phyloP scores from a whole-genome alignment of 768 basidiomycete species.

The Auricularia cornea region DNA sequence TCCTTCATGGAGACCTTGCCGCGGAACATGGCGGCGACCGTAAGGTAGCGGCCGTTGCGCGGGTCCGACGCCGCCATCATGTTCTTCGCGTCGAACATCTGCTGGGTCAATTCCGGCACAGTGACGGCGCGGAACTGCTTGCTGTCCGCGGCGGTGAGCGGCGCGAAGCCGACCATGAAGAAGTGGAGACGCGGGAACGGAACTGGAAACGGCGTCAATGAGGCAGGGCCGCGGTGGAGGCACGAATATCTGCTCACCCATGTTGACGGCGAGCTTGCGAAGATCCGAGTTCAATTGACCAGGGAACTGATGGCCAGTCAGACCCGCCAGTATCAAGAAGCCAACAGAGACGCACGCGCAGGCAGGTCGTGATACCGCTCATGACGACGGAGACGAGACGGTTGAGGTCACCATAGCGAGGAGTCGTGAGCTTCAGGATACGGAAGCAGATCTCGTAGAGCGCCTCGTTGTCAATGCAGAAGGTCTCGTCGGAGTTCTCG shows the following conservation, averaged over 20 bases:
- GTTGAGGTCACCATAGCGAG: constrained; percentile 97
- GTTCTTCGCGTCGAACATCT: constrained; percentile 99
- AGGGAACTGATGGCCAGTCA: constrained; percentile 55
- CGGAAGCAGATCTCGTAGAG: constrained; percentile 99
- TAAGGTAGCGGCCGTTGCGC: constrained; percentile 93
- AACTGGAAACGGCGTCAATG: constrained; percentile 36
- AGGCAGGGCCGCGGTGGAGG: neutral
- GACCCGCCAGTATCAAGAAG: neutral
- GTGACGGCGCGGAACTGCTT: constrained; percentile 95
- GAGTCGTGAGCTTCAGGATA: constrained; percentile 91
- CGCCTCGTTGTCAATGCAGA: constrained; percentile 99
- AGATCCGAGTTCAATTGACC: constrained; percentile 99
- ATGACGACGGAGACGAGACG: constrained; percentile 96
- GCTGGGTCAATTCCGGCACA: constrained; percentile 94
- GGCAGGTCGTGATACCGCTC: constrained; percentile 96
- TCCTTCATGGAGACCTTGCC: constrained; percentile 99
- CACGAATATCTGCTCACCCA: constrained; percentile 54
- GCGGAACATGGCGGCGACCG: constrained; percentile 96
- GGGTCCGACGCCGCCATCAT: constrained; percentile 99
- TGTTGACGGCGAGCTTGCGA: constrained; percentile 97
- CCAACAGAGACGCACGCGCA: constrained; percentile 42
- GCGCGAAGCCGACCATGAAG: constrained; percentile 97
- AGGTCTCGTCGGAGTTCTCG: constrained; percentile 99
- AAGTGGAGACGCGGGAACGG: constrained; percentile 99
- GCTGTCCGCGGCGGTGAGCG: constrained; percentile 87